Evolutionary conservation across 164 flowering plant genomes (phyloP).

Genomic region (Amborella trichopoda): DNA sequence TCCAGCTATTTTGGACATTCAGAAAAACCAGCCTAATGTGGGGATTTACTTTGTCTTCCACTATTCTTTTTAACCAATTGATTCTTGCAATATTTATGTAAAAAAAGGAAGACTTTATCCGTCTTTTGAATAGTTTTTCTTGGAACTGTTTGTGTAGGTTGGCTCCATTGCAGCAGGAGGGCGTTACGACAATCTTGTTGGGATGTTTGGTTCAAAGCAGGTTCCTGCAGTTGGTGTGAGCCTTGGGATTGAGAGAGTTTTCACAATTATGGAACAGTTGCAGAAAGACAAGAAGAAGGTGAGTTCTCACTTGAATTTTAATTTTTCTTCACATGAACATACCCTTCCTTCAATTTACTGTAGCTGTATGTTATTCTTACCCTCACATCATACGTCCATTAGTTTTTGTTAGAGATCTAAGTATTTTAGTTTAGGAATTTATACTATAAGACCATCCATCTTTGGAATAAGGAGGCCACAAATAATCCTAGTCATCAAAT

Average conservation of each 20-base stretch:
- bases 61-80: no score
- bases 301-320: not conserved
- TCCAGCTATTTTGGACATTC: no score
- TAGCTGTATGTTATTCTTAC: not conserved
- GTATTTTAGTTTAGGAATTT: not conserved
- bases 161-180: conserved; percentile 99
- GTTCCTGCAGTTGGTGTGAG: conserved; percentile 94
- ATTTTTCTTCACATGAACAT: not conserved
- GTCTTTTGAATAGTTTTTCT: no score
- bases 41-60: no score
- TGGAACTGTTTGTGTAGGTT: no score
- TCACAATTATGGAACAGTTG: conserved; percentile 70
- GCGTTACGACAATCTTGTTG: conserved; percentile 90
- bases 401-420: not conserved
- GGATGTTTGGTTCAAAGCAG: conserved; percentile 75
- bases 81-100: no score
- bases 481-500: no score
- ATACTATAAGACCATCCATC: not conserved
- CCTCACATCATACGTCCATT: not conserved
- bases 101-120: no score
- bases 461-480: no score
- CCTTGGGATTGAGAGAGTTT: conserved; percentile 91
- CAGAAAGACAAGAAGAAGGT: conserved; percentile 24
- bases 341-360: not conserved
- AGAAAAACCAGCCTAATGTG: no score